A percentile compares a stretch with the other conserved stretches of the same genome.
Evolutionary conservation across 2,329 filamentous ascomycete species (phyloP).

Genomic region (Alternaria gansuensis): DNA sequence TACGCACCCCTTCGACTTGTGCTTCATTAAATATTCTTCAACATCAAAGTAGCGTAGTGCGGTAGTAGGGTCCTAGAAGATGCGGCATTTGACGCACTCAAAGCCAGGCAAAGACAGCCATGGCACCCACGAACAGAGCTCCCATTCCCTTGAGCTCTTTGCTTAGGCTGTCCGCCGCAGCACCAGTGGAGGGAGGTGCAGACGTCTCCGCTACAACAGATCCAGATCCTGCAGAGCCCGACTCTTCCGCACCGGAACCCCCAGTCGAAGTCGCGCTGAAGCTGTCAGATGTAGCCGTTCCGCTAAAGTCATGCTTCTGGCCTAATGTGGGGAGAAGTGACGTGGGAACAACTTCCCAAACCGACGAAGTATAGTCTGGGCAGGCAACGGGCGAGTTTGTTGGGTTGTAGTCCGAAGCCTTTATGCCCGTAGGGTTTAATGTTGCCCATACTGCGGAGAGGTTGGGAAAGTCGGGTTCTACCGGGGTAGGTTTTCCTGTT

Average conservation of each 20-base stretch:
- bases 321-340: constrained; percentile 75
- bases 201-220: constrained; percentile 17
- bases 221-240: constrained; percentile 8
- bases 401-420: constrained; percentile 70
- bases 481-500: constrained; percentile 71
- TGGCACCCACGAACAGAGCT: constrained; percentile 29
- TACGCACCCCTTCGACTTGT: neutral
- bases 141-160: constrained; percentile 36
- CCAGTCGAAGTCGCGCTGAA: constrained; percentile 11
- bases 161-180: constrained; percentile 30
- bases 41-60: neutral
- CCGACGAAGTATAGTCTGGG: constrained; percentile 71
- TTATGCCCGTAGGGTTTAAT: constrained; percentile 73
- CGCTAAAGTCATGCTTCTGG: constrained; percentile 38
- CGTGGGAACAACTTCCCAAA: constrained; percentile 77
- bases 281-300: constrained; percentile 14
- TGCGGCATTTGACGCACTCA: neutral
- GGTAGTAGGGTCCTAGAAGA: neutral
- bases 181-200: constrained; percentile 25
- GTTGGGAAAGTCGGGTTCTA: constrained; percentile 80
- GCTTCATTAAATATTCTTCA: neutral
- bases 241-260: constrained; percentile 4
- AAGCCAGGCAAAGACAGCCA: constrained; percentile 39
- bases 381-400: constrained; percentile 71
- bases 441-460: constrained; percentile 79